Conservation (phyloP, 2,329 filamentous ascomycete genomes). For the Aspergillus latus region DNA sequence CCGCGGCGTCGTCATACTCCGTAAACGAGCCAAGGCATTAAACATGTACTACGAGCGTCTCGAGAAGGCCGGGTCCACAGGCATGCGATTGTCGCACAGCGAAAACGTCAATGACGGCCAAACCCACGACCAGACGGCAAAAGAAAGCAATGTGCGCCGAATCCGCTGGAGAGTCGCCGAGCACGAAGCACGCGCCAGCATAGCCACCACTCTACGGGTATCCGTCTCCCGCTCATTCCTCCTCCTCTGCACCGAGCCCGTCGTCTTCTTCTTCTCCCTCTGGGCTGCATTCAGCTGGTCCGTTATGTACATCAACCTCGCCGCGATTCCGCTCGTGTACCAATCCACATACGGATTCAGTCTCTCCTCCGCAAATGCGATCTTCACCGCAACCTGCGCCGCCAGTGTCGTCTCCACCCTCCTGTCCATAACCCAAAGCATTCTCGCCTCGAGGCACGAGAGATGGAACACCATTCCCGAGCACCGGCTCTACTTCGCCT, state of each 20-base stretch:
- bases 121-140: slow-evolving; percentile 50
- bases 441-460: slow-evolving; percentile 54
- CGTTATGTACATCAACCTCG: slow-evolving; percentile 82
- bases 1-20: slow-evolving; percentile 74
- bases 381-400: slow-evolving; percentile 57
- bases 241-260: slow-evolving; percentile 62
- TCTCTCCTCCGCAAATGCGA: slow-evolving; percentile 64
- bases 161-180: too few relatives aligned
- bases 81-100: too few relatives aligned
- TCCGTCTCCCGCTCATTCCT: neutral
- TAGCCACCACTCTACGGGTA: neutral
- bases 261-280: slow-evolving; percentile 71
- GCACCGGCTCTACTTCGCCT: slow-evolving; percentile 78
- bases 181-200: neutral
- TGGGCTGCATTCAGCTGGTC: slow-evolving; percentile 92
- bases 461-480: slow-evolving; percentile 55
- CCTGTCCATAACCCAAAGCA: slow-evolving; percentile 70
- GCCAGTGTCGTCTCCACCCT: slow-evolving; percentile 50
- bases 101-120: too few relatives aligned
- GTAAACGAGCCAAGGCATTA: slow-evolving; percentile 67
- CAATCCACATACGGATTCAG: slow-evolving; percentile 65
- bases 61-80: too few relatives aligned
- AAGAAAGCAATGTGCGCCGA: slow-evolving; percentile 61
- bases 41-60: slow-evolving; percentile 49
- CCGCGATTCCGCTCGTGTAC: slow-evolving; percentile 77